Conservation (phyloP, 2,329 filamentous ascomycete species). For the Endothia cerciana region DNA sequence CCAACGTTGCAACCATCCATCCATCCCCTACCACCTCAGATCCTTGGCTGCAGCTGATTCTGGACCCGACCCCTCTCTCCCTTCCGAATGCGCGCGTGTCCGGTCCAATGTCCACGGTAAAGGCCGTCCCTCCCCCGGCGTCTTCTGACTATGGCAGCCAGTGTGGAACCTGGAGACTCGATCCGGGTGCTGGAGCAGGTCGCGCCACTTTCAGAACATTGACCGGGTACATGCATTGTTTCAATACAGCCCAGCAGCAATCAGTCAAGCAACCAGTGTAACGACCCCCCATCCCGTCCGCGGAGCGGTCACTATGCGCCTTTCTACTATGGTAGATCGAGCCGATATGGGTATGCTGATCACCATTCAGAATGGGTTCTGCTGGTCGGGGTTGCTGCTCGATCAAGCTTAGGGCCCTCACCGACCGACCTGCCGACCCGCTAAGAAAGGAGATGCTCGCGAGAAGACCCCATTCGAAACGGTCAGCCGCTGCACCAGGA, state of each 20-base stretch:
- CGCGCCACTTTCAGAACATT: constrained; percentile 15
- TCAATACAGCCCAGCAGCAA: constrained; percentile 21
- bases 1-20: constrained; percentile 20
- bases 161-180: background rate
- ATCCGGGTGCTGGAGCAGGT: constrained; percentile 3
- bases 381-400: constrained; percentile 42
- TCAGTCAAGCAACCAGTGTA: constrained; percentile 14
- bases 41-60: constrained; percentile 26
- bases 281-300: constrained; percentile 27
- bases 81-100: constrained; percentile 15
- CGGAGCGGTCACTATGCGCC: constrained; percentile 31
- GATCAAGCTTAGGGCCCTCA: constrained; percentile 40
- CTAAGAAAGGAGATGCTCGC: constrained; percentile 28
- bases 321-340: constrained; percentile 45
- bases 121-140: constrained; percentile 1
- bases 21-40: constrained; percentile 20
- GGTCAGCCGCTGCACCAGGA: constrained; percentile 18
- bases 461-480: constrained; percentile 27
- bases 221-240: constrained; percentile 12
- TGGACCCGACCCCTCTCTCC: constrained; percentile 2
- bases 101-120: constrained; percentile 17
- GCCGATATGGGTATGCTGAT: constrained; percentile 40
- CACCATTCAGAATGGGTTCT: constrained; percentile 41
- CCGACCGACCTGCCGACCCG: constrained; percentile 25
- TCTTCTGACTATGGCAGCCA: constrained; percentile 1